Evolutionary conservation across 371 early-diverging fungal genomes (phyloP), one percentile per base, ranked within the genome.

Genomic region (Mucor saturninus): DNA sequence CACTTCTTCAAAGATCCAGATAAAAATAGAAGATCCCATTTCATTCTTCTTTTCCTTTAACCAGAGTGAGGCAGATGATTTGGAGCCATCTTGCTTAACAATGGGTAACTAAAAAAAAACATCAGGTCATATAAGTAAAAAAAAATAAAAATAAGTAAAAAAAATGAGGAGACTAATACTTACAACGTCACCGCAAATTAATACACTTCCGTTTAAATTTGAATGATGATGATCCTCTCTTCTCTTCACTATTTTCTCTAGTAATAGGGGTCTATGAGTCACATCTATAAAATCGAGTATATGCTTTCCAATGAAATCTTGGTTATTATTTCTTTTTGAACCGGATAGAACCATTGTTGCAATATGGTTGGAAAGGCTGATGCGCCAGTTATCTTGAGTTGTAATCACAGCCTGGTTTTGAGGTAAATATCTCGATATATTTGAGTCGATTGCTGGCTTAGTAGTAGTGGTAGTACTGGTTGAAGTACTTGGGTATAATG

Each of bases 1-100:
- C 15, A 88, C 83, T 63, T 86, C 85, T 71, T 89, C 89, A 64
- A 89, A 83, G 13, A 88, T 87, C 90, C 90, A 89, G 26, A 89
- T 89, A 54, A 84, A 84, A n/a, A 88, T 74, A 0, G 74, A 68
- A 26, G 77, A 65, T 4, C 83, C 85, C 38, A 67, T 55, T 49
- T 82, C 75, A 48, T 78, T 82, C 38, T 70, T 79, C 55, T 86
- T 85, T 54, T 82, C 84, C 57, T 89, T 89, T 35, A 89, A 74
- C 90, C 90, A 89, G 14, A 89, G 70, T 1, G 86, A 86, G 31
- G 85, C 87, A 32, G 88, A 85, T 4, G 86, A 81, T 26, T 75
- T 79, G 42, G 77, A 68, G 1, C 81, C 74, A 71, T 85, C 82
- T 48, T 77, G 77, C 59, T 87, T 87, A 28, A 84, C 65, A 56